Evolutionary conservation across 371 early-diverging fungal species (phyloP), one percentile per base, ranked within the genome.

Genomic region (Mucor velutinosus): DNA sequence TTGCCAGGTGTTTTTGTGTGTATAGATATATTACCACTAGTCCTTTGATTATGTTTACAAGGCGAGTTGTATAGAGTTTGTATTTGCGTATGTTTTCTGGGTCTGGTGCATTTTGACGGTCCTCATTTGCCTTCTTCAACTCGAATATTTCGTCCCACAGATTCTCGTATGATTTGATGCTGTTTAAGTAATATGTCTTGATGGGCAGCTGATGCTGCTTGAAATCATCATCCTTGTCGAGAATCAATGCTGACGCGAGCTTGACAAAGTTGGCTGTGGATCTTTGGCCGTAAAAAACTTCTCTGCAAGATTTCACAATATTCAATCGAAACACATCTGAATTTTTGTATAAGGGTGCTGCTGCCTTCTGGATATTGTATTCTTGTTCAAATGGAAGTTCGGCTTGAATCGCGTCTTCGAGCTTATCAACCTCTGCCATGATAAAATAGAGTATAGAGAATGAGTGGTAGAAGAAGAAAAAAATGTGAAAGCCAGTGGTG

Each of bases 101-200:
- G 51, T 33, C 21, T n/a, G 49, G 27, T 17, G 19, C 30, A 19
- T 32, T 51, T 37, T 62, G 30, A 14, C 33, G 33, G 19, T 49
- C 23, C 14, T 47, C 21, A 8, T 35, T 35, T 14, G 30, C 32
- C 10, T 53, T 62, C 12, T 71, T 67, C 10, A 70, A 19, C 70
- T 82, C 82, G n/a, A 60, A 64, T 35, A 76, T 39, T 3, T 67
- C 69, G 58, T 82, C 83, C 37, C 75, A 59, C 15, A 72, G 57
- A 8, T 57, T 62, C 21, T 81, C 81, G 25, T 66, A 64, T 0
- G 77, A 65, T 47, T 80, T 80, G 17, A 78, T 51, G 41, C 77
- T 68, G 53, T 80, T 78, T 55, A 78, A 65, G 58, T 76, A 75
- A 11, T 76, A 47, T 27, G 60, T 35, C 2, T 72, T 64, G 14